Evolutionary conservation across 768 basidiomycete genomes (phyloP).

Genomic region (Boletus reticuloceps): DNA sequence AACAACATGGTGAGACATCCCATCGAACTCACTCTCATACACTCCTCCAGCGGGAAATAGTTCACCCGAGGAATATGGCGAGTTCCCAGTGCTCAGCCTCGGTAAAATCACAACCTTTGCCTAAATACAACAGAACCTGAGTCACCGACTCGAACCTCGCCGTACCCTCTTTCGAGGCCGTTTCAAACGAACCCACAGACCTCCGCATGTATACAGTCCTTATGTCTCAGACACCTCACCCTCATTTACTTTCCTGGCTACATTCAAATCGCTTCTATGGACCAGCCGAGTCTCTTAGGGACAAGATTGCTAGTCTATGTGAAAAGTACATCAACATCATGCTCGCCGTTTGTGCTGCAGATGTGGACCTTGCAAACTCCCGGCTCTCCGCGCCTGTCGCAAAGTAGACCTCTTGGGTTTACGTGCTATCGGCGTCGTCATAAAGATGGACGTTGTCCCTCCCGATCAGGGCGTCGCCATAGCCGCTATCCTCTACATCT

Average conservation of each 20-base stretch:
- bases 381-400: conserved; percentile 88
- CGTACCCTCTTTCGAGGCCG: conserved; percentile 80
- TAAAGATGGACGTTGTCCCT: conserved; percentile 97
- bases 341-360: conserved; percentile 98
- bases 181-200: conserved; percentile 94
- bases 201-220: conserved; percentile 90
- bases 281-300: conserved; percentile 92
- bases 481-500: conserved; percentile 96
- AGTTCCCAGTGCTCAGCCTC: conserved; percentile 87
- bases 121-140: conserved; percentile 77
- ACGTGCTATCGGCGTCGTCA: conserved; percentile 95
- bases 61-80: conserved; percentile 77
- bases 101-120: conserved; percentile 89
- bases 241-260: conserved; percentile 98
- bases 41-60: conserved; percentile 61
- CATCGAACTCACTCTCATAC: conserved; percentile 85
- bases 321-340: conserved; percentile 99
- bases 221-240: conserved; percentile 90
- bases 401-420: conserved; percentile 93
- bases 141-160: conserved; percentile 93
- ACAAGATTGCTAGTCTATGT: conserved; percentile 86
- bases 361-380: conserved; percentile 98
- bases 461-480: conserved; percentile 81
- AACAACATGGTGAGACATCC: conserved; percentile 75
- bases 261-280: conserved; percentile 90